Base-by-base conservation (phyloP, 441 rosid genomes). In the Gossypium schwendimanii region DNA sequence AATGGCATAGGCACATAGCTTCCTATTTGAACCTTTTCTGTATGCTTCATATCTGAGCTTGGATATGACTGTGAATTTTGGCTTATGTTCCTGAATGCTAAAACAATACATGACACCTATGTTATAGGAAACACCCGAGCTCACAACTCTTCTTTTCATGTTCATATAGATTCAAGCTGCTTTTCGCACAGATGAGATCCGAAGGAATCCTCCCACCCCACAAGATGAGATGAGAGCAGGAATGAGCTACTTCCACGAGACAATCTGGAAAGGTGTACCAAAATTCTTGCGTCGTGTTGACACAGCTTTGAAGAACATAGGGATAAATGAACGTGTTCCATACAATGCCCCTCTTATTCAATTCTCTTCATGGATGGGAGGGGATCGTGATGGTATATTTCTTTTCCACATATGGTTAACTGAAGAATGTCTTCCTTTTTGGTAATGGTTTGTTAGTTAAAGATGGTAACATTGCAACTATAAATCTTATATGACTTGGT, bases 361-460 rank as follows among this genome's bases (percentile, higher is more conserved):
- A 12, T 92, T 92, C 79, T 92, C 97, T 62, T 92, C 97, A 17
- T 90, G 96, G 96, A 92, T 92, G 97, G 96, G 97, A 15, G 97
- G 97, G 5, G 97, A 92, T 75, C 97, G 96, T 80, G 94, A 92
- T 79, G 97, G 97, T 92, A 75, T 53, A 78, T 65, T 47, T 31
- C 17, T 61, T 68, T 28, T 67, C 47, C 9, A 15, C 1, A 8
- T 47, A n/a, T 66, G 24, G 47, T 24, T 24, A 49, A 49, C 21
- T 12, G 70, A 28, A 44, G 69, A 45, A 21, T 65, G 20, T 45
- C 20, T 12, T 65, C 55, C 11, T 45, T 45, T 44, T 12, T 44
- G 39, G 21, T 23, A 44, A 23, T 23, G 7, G 12, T 65, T 45
- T 45, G 36, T 9, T 65, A 47, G 10, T 26, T 49, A 67, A 67